Base-by-base conservation (phyloP, 2,329 filamentous ascomycete genomes). In the Fusarium sp. region DNA sequence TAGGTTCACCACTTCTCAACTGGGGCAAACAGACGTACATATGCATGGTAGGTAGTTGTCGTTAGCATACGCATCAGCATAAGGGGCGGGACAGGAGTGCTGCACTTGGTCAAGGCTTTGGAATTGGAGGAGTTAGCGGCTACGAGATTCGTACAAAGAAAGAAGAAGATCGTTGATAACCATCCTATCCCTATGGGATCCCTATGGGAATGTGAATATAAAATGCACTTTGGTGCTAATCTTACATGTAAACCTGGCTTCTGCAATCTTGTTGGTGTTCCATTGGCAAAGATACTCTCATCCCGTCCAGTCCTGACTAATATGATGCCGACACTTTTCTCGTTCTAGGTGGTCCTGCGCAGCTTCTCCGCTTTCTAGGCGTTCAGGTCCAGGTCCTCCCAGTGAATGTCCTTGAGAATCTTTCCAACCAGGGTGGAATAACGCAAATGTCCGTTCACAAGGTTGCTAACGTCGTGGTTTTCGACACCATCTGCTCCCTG, bases 351-450 rank as follows among this genome's bases (percentile, higher is more conserved):
- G 61, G 69, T 70, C 66, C 63, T 72, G 54, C 68, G 68, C 57
- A 61, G 63, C 68, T 72, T 72, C 62, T 78, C 78, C 50, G 70
- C 67, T 60, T 77, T 80, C 73, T 78, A 74, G 61, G 74, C 74
- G 59, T 78, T 71, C 41, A 73, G 61, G 48, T 90, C 86, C 59
- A 94, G 81, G 76, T 93, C 90, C 76, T 94, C 92, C 84, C 93
- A 92, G 4, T 90, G 89, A 58, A 94, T 87, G 50, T 89, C 89
- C 69, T 88, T 86, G 36, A 96, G 83, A 66, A 95, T 91, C 48
- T 84, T 87, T 22, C 92, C 91, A 14, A 92, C 85, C 57, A 94
- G 84, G 77, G 89, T 89, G 66, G 91, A 89, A 80, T 95, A 95
- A 74, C 90, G 87, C 67, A 93, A 81, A 82, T 96, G 93, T 22